Evolutionary conservation across 495 filamentous ascomycete genomes (phyloP), one percentile per base, ranked within the genome.

Genomic region (Aspergillus sclerotiicarbonarius): DNA sequence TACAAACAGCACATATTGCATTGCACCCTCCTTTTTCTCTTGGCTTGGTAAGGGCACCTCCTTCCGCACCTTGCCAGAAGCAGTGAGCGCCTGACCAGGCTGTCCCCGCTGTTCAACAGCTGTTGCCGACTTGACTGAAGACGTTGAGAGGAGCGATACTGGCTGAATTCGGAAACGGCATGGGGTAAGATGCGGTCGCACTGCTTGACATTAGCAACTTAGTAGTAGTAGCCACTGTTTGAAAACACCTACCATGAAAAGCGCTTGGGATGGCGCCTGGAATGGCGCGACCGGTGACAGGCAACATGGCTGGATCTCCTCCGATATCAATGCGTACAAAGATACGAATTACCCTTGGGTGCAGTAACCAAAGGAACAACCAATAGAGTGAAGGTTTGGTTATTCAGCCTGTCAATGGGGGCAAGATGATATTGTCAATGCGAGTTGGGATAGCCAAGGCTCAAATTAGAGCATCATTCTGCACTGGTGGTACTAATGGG

Each of bases 1-100:
- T 15, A 86, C 89, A 62, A 85, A 96, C 92, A 98, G 79, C 59
- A 92, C 93, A 80, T 95, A 98, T 89, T 98, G 93, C 80, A 97
- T 86, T 44, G 84, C 89, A 68, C 93, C 92, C 81, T 97, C 92
- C 76, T 90, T 96, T 61, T 86, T 87, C 77, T 95, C 91, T 81
- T 98, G 90, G 66, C 89, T 94, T 41, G 91, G 83, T 58, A 98
- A 78, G 62, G 86, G 90, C 30, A 98, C 91, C 77, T 97, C 91
- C 67, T 79, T 76, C 49, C 84, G 78, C 50, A 76, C 75, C 68
- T 84, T 81, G 57, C 77, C 78, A 32, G 75, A 77, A 8, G 75
- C 75, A 48, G 78, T 77, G 13, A 84, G 64, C 18, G 62, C 50
- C 53, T 72, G 70, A 8, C 69, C 60, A 25, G 69, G 47, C 43